Evolutionary conservation across 1,284 basidiomycete genomes (phyloP), one percentile per base, ranked within the genome.

Genomic region (Papiliotrema nemorosa): DNA sequence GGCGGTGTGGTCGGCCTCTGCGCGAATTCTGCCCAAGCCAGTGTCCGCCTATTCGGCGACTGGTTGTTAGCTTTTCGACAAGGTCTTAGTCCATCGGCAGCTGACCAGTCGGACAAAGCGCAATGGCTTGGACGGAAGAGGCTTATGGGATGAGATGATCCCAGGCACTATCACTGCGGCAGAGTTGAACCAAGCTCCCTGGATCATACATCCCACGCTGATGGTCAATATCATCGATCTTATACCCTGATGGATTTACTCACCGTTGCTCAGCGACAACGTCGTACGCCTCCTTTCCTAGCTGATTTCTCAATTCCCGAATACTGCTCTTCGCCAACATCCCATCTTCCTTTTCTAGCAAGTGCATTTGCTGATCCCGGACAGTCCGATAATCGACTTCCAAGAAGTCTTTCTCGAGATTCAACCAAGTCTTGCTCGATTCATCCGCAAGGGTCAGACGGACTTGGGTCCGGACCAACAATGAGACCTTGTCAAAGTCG

Each of bases 261-360:
- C 40, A 67, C 69, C 93, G 81, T 74, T 97, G 93, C 67, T 90
- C 86, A 26, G 87, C 80, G 25, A 97, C 86, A 64, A 96, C 94
- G 64, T 94, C 91, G 64, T 85, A 91, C 14, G 90, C 92, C 67
- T 97, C 93, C 61, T 85, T 87, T 76, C 89, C 88, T 34, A 97
- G 79, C 63, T 89, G 88, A 25, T 85, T 86, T 35, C 90, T 83
- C 49, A 97, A 76, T 69, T 89, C 91, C 50, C 88, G 90, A 25
- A 94, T 84, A 9, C 89, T 88, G 7, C 86, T 80, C 67, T 90
- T 90, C 71, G 81, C 87, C 62, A 92, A 77, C 40, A 92, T 76
- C 67, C 94, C 91, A 70, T 97, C 91, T 66, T 96, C 90, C 48
- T 85, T 79, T 64, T 94, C 93, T 16, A 96, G 79, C 72, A 96